phyloP scores from a whole-genome alignment of 1,284 basidiomycete genomes.

The Schizopora paradoxa region DNA sequence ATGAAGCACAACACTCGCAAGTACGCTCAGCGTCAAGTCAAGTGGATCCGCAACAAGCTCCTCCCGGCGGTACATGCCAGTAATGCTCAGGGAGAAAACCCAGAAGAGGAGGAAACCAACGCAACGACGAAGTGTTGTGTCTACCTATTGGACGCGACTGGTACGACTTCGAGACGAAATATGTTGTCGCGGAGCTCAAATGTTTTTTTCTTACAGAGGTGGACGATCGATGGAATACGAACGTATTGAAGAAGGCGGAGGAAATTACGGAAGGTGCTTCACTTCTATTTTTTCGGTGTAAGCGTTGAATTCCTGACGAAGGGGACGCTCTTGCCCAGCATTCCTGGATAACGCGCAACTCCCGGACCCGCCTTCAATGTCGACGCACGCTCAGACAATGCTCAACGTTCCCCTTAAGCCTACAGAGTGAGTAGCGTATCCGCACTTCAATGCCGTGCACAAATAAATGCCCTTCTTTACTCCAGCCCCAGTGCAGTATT shows the following conservation, averaged over 20 bases:
- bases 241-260: conserved; percentile 48
- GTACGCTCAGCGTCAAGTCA: conserved; percentile 89
- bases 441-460: conserved; percentile 8
- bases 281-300: background rate
- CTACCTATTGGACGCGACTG: conserved; percentile 75
- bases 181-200: background rate
- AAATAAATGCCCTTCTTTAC: conserved; percentile 7
- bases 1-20: conserved; percentile 89
- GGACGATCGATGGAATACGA: conserved; percentile 52
- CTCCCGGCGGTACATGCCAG: conserved; percentile 74
- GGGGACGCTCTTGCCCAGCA: conserved; percentile 34
- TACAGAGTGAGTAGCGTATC: conserved; percentile 38
- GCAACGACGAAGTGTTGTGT: conserved; percentile 28
- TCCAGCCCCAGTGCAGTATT: conserved; percentile 53
- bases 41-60: conserved; percentile 91
- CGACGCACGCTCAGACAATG: conserved; percentile 48
- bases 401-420: conserved; percentile 41
- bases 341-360: conserved; percentile 53
- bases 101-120: conserved; percentile 31
- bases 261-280: conserved; percentile 45
- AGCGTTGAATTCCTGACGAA: background rate
- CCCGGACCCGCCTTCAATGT: conserved; percentile 57
- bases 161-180: conserved; percentile 34
- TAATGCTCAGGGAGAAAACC: conserved; percentile 47
- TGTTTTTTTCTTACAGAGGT: conserved; percentile 36